A percentile compares a stretch with the other conserved stretches of the same genome.
Evolutionary conservation across 768 basidiomycete genomes (phyloP).

Genomic region (Guyanaporus albipodus): DNA sequence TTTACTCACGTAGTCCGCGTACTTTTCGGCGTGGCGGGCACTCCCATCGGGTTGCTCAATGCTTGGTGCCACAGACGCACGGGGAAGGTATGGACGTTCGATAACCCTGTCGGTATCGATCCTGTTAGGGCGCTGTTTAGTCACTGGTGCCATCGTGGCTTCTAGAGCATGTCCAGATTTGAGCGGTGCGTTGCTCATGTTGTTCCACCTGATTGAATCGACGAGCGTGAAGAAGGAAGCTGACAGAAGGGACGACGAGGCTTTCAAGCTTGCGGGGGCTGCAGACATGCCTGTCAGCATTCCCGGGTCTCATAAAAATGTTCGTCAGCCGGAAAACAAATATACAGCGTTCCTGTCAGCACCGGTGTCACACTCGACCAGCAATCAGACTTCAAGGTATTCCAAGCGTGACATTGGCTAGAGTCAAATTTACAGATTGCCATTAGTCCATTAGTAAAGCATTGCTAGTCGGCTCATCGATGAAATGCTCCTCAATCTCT

Average conservation of each 20-base stretch:
- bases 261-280: conserved; percentile 5
- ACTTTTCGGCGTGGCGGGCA: conserved; percentile 14
- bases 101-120: conserved; percentile 25
- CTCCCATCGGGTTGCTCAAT: conserved; percentile 22
- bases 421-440: conserved; percentile 14
- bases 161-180: conserved; percentile 16
- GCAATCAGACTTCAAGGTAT: neutral
- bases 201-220: conserved; percentile 16
- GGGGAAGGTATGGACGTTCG: conserved; percentile 27
- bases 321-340: conserved; percentile 15
- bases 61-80: conserved; percentile 28
- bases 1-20: conserved; percentile 21
- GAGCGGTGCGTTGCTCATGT: conserved; percentile 17
- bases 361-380: conserved; percentile 1
- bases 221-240: conserved; percentile 20
- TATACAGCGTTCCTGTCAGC: conserved; percentile 1
- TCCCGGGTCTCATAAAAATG: neutral
- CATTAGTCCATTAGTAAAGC: conserved; percentile 14
- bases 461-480: conserved; percentile 4
- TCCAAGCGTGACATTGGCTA: conserved; percentile 2
- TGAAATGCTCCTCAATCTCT: conserved; percentile 13
- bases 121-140: conserved; percentile 16
- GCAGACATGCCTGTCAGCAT: conserved; percentile 17
- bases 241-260: conserved; percentile 12
- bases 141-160: conserved; percentile 22